These are phyloP conservation scores for Pythium aphanidermatum DNA, from an alignment of 352 stramenopile species.

Conservation along the genomic window DNA sequence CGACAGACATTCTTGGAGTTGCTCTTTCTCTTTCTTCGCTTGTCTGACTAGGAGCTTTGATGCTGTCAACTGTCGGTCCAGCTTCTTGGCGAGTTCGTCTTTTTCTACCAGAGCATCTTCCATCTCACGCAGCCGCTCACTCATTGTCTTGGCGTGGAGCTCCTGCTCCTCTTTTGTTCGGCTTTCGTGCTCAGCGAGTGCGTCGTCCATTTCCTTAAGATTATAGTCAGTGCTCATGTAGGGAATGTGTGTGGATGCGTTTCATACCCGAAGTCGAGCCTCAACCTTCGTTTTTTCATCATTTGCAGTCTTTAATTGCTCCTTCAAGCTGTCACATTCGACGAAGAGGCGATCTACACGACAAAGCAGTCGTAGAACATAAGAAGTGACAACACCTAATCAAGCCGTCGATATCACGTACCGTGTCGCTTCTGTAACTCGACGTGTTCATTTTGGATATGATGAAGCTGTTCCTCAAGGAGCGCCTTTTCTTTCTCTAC, in stretches of 20 bases:
- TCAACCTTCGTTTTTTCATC: slow-evolving; percentile 3
- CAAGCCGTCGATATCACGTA: slow-evolving; percentile 15
- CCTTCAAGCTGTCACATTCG: slow-evolving; percentile 17
- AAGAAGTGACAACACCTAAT: no score
- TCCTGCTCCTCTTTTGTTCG: slow-evolving; percentile 34
- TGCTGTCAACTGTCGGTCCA: slow-evolving; percentile 57
- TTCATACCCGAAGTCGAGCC: slow-evolving; percentile 15
- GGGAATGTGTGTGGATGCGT: no score
- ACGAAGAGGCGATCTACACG: slow-evolving; percentile 13
- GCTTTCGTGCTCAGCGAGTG: slow-evolving; percentile 29
- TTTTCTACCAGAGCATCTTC: slow-evolving; percentile 37
- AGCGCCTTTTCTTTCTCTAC: slow-evolving; percentile 54
- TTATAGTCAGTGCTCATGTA: neutral
- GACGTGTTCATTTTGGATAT: slow-evolving; percentile 13
- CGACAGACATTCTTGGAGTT: slow-evolving; percentile 22
- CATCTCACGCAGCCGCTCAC: slow-evolving; percentile 29
- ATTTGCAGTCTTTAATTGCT: slow-evolving; percentile 3
- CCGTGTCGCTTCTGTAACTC: slow-evolving; percentile 28
- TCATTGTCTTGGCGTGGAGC: slow-evolving; percentile 13
- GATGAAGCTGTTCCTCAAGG: slow-evolving; percentile 25
- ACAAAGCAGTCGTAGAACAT: neutral
- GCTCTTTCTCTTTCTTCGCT: slow-evolving; percentile 69
- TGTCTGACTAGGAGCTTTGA: slow-evolving; percentile 60
- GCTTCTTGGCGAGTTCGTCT: slow-evolving; percentile 36
- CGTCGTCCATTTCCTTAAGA: slow-evolving; percentile 36